Base-by-base conservation (phyloP, 2,329 filamentous ascomycete species). In the Talaromyces pinophilus region DNA sequence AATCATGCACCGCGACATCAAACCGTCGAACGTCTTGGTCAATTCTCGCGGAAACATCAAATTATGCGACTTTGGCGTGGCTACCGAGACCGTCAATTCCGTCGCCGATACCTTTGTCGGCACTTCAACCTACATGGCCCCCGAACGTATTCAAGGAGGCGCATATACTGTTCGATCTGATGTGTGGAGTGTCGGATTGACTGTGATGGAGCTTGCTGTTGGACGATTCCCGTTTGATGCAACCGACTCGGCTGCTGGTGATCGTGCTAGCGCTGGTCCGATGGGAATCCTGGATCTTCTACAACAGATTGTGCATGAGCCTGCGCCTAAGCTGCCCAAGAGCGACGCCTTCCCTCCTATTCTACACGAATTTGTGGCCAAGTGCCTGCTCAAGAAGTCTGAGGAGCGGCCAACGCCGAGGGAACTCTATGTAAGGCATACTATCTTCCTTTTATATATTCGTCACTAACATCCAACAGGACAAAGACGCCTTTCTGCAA, bases 1-100 rank as follows among this genome's bases (percentile, higher is more conserved):
- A 75, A 99, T 99, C 77, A 98, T 99, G 93, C 95, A 99, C 78
- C 89, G 95, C 79, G 95, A 99, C 78, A 96, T 99, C 82, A 99
- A 99, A 76, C 95, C 95, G 0, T 98, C 95, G 54, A 99, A 99
- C 77, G 93, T 99, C 67, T 84, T 99, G 30, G 92, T 98, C 75
- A 98, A 98, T 83, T 97, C 93, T 19, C 88, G 90, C 64, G 95
- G 95, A 13, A 88, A 90, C 71, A 98, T 99, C 84, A 99, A 99
- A 81, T 87, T 99, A 5, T 98, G 94, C 80, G 95, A 99, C 79
- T 99, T 99, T 77, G 95, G 95, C 72, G 95, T 99, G n/a, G 97
- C 94, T 4, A 95, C 93, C 71, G 95, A 99, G 79, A 87, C 97
- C 17, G 93, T 98, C 77, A 98, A 98, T 81, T 98, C 95, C 4